These are phyloP conservation scores for Laburnicola sp. DNA, from an alignment of 2,329 filamentous ascomycete species.

Conservation along the genomic window DNA sequence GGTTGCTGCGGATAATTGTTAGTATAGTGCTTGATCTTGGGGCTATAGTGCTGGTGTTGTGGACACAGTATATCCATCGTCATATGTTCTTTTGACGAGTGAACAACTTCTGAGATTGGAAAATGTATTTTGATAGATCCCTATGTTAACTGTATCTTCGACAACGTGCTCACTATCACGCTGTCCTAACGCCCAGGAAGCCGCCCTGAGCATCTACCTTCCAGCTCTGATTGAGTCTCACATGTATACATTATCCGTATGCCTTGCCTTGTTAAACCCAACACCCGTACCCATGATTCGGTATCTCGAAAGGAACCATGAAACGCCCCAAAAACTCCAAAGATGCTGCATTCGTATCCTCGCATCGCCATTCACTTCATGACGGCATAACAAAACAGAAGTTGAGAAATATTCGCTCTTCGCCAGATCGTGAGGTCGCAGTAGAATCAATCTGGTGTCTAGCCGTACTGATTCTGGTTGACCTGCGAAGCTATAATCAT, in stretches of 20 bases:
- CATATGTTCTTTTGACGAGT: no score
- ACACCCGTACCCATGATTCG: background rate
- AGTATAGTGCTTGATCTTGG: no score
- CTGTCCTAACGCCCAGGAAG: no score
- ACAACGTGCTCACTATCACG: no score
- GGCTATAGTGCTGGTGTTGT: no score
- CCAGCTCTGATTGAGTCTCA: background rate
- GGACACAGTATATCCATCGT: no score
- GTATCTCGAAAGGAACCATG: background rate
- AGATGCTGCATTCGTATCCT: background rate
- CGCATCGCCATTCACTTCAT: no score
- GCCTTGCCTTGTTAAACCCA: background rate
- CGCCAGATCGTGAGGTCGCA: background rate
- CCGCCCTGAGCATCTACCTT: background rate
- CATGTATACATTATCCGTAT: background rate
- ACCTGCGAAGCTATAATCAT: slow-evolving; percentile 65
- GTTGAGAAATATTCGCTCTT: background rate
- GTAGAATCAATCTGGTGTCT: slow-evolving; percentile 6
- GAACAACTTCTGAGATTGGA: no score
- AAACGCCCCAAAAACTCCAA: background rate
- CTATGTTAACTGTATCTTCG: no score
- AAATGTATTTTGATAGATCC: no score
- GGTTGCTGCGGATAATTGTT: no score
- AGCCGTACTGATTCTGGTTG: slow-evolving; percentile 50
- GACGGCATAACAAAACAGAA: no score